These are phyloP conservation scores for Suhomyces yuchorum DNA, from an alignment of 1,139 yeast genomes.

Conservation along the genomic window DNA sequence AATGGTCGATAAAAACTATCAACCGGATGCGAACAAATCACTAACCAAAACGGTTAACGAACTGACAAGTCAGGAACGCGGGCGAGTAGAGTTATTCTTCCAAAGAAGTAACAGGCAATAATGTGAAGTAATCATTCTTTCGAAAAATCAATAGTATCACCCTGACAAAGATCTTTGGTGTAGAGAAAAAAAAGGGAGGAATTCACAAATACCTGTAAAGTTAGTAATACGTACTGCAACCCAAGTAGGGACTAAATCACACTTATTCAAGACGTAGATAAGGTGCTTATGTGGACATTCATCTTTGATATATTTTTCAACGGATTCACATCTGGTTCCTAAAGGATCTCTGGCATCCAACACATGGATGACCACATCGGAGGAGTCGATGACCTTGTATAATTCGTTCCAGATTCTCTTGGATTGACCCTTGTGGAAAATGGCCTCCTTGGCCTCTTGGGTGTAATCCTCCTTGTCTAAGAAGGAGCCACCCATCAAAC, in stretches of 20 bases:
- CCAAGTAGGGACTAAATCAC: constrained; percentile 99
- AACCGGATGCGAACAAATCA: constrained; percentile 41
- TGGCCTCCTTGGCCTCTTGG: constrained; percentile 90
- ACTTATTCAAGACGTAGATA: constrained; percentile 91
- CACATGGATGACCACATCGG: constrained; percentile 95
- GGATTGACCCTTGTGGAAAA: constrained; percentile 95
- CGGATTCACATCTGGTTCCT: constrained; percentile 92
- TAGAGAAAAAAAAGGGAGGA: constrained; percentile 10
- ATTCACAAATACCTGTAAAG: constrained; percentile 10
- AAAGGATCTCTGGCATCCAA: constrained; percentile 96
- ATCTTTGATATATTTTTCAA: constrained; percentile 87
- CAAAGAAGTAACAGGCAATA: constrained; percentile 96
- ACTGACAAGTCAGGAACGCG: constrained; percentile 34
- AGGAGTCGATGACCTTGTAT: constrained; percentile 94
- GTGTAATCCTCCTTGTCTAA: constrained; percentile 78
- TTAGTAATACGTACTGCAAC: constrained; percentile 83
- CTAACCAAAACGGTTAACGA: constrained; percentile 49
- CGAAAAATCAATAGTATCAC: constrained; percentile 38
- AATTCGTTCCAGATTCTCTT: constrained; percentile 98
- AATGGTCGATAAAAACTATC: constrained; percentile 47
- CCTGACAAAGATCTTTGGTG: constrained; percentile 77
- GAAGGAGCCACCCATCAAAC: constrained; percentile 72
- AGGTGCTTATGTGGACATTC: constrained; percentile 97
- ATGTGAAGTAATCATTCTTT: constrained; percentile 31
- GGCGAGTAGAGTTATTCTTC: constrained; percentile 72